A percentile compares a stretch with the other conserved stretches of the same genome.
These are phyloP conservation scores for Mycena floridula DNA, from an alignment of 768 basidiomycete genomes.

Conservation along the genomic window DNA sequence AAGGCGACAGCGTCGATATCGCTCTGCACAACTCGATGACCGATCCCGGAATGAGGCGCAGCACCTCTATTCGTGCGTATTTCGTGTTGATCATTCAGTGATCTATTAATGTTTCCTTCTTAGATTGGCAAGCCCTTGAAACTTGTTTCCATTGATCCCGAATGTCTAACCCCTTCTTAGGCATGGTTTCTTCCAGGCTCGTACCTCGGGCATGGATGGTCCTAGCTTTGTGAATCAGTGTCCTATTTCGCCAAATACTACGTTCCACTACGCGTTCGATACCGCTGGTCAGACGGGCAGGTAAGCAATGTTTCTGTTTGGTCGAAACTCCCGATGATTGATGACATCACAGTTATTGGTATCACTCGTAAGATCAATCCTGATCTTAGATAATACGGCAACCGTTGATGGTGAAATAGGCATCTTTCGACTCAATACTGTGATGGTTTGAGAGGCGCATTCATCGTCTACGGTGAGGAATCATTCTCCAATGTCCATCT, in stretches of 20 bases:
- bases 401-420: no score
- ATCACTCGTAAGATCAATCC: no score
- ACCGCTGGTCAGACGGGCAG: neutral
- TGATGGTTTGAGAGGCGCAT: neutral
- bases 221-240: slow-evolving; percentile 2
- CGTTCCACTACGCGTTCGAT: slow-evolving; percentile 1
- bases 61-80: slow-evolving; percentile 18
- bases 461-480: no score
- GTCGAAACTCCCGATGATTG: neutral
- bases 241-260: slow-evolving; percentile 3
- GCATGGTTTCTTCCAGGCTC: slow-evolving; percentile 1
- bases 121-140: no score
- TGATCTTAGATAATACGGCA: no score
- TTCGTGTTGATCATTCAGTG: neutral
- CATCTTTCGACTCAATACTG: slow-evolving; percentile 29
- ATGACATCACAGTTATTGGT: slow-evolving; percentile 19
- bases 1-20: no score
- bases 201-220: neutral
- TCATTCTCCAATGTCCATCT: no score
- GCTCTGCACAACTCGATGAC: slow-evolving; percentile 13
- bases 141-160: no score
- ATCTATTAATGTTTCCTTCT: neutral
- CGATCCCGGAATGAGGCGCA: slow-evolving; percentile 19
- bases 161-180: no score
- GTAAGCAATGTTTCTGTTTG: slow-evolving; percentile 18